A percentile compares a stretch with the other conserved stretches of the same genome.
phyloP scores from a whole-genome alignment of 2,329 filamentous ascomycete genomes.

The Aspergillus persii region DNA sequence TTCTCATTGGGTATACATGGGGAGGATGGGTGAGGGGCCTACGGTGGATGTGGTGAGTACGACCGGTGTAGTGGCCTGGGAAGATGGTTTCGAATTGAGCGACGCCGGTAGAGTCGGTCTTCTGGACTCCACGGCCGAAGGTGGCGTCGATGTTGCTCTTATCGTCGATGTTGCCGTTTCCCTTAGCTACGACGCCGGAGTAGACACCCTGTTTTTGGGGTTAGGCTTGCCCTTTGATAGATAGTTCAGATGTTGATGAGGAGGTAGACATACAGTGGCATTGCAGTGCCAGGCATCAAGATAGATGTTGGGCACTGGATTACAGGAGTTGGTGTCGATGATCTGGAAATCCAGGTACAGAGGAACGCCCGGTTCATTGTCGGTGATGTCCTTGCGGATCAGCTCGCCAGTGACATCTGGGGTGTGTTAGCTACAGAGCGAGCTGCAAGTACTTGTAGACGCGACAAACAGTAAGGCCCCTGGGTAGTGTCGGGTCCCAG shows the following conservation, averaged over 20 bases:
- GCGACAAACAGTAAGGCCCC: constrained; percentile 50
- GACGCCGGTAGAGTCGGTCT: constrained; percentile 42
- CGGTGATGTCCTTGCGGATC: constrained; percentile 38
- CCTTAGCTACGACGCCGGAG: constrained; percentile 36
- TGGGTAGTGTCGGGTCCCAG: constrained; percentile 54
- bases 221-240: background rate
- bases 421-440: background rate
- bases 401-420: constrained; percentile 38
- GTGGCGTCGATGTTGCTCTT: constrained; percentile 42
- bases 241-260: background rate
- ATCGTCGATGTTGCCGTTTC: constrained; percentile 40
- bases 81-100: constrained; percentile 44
- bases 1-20: background rate
- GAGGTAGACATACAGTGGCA: constrained; percentile 26
- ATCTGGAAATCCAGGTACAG: constrained; percentile 42
- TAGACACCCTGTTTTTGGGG: constrained; percentile 33
- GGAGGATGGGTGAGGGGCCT: background rate
- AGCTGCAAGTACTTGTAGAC: too few relatives aligned
- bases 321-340: constrained; percentile 42
- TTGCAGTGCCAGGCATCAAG: constrained; percentile 46
- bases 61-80: constrained; percentile 47
- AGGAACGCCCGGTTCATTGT: constrained; percentile 34
- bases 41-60: constrained; percentile 37
- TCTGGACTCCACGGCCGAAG: constrained; percentile 47
- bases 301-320: constrained; percentile 38